A percentile compares a stretch with the other conserved stretches of the same genome.
phyloP scores from a whole-genome alignment of 208 protist genomes.

The Trypanosoma scelopori region DNA sequence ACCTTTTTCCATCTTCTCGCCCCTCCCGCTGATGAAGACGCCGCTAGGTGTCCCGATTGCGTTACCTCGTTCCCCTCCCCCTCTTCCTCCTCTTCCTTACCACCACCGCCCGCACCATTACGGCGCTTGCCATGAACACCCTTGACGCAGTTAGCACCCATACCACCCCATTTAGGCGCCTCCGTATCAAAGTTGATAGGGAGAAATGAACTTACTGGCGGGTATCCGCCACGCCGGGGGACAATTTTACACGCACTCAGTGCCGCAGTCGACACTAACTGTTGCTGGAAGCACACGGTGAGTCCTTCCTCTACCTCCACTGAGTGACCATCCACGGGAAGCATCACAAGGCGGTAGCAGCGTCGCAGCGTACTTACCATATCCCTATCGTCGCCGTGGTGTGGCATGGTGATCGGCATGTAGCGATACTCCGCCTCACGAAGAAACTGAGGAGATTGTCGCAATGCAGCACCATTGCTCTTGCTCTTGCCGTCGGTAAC shows the following conservation, averaged over 20 bases:
- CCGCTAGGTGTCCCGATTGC: neutral
- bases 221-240: neutral
- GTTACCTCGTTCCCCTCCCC: constrained; percentile 16
- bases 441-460: neutral
- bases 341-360: constrained; percentile 34
- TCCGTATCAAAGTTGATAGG: constrained; percentile 24
- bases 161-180: neutral
- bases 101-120: constrained; percentile 1
- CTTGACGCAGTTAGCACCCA: constrained; percentile 9
- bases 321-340: constrained; percentile 37
- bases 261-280: constrained; percentile 1
- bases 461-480: neutral
- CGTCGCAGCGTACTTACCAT: constrained; percentile 18
- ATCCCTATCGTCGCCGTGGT: neutral
- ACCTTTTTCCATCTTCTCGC: neutral
- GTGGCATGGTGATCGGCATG: neutral
- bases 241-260: constrained; percentile 8
- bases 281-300: constrained; percentile 41
- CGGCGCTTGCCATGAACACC: neutral
- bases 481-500: neutral
- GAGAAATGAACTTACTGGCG: constrained; percentile 3
- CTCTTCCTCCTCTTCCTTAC: constrained; percentile 23
- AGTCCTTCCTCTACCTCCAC: constrained; percentile 85
- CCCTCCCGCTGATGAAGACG: neutral
- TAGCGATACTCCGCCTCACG: constrained; percentile 18